Percentiles rank a stretch among this genome's conserved stretches.
phyloP scores from a whole-genome alignment of 2,329 filamentous ascomycete species.

The Botrytis tulipae region DNA sequence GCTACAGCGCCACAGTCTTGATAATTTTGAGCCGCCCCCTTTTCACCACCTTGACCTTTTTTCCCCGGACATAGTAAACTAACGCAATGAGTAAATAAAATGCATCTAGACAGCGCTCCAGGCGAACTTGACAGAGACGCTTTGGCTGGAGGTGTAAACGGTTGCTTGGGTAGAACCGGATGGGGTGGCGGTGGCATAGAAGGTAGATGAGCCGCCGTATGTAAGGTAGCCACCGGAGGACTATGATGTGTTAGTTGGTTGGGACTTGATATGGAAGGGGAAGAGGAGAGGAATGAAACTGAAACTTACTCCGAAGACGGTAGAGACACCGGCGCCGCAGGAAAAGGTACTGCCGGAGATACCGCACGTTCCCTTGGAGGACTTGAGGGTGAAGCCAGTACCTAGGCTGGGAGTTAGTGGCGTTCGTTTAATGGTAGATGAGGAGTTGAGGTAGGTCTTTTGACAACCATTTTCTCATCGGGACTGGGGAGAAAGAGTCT shows the following conservation, averaged over 20 bases:
- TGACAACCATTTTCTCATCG: neutral
- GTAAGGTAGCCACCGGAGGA: slow-evolving; percentile 29
- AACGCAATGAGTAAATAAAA: neutral
- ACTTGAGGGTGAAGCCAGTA: slow-evolving; percentile 47
- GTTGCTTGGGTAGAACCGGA: slow-evolving; percentile 37
- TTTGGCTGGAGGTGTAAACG: slow-evolving; percentile 34
- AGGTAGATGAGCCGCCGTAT: slow-evolving; percentile 34
- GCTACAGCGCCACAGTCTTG: neutral
- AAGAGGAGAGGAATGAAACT: slow-evolving; percentile 18
- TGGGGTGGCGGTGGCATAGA: slow-evolving; percentile 39
- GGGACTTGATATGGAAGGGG: neutral
- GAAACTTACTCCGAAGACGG: slow-evolving; percentile 39
- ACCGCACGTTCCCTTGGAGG: slow-evolving; percentile 58
- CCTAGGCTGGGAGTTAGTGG: slow-evolving; percentile 25
- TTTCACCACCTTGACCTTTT: neutral
- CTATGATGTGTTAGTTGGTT: slow-evolving; percentile 7
- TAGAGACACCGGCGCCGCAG: slow-evolving; percentile 51
- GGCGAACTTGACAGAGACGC: slow-evolving; percentile 36
- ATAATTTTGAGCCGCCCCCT: neutral
- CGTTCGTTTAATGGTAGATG: neutral
- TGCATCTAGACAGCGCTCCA: slow-evolving; percentile 30
- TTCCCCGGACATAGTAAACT: neutral
- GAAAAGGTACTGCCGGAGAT: slow-evolving; percentile 53
- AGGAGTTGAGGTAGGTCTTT: neutral
- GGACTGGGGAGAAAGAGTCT: slow-evolving; percentile 31